Base-by-base conservation (phyloP, 2,329 filamentous ascomycete species). In the Phoma sp. region DNA sequence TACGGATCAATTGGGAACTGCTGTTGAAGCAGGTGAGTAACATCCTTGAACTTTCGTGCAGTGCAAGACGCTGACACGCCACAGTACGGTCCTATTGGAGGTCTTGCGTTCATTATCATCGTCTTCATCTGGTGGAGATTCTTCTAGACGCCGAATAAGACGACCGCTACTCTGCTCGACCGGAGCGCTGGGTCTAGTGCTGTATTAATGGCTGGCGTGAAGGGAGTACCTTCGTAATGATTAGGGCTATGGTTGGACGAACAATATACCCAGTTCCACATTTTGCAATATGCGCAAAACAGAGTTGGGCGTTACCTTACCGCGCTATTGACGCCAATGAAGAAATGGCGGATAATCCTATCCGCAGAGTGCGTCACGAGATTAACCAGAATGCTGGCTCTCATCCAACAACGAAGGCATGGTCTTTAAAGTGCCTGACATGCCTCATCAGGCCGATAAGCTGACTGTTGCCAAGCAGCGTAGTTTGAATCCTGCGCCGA, bases 1-100 rank as follows among this genome's bases (percentile, higher is more conserved):
- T 96, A 51, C 85, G 90, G 72, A 99, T 99, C 76, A 99, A 99
- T 76, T 99, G 95, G 96, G 93, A 99, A 76, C 79, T 98, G 74
- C 80, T 99, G 74, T 64, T 98, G 58, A 97, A 97, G 82, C 93
- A 97, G 79, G 83, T 85, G 62, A 70, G 80, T 71, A 5, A 10
- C 7, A 2, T 7, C 15, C 7, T 20, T 7, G 2, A n/a, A 0
- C 3, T 46, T 10, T 25, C 18, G 29, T 40, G 21, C 42, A 7
- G 18, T 9, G 7, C 56, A 36, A 57, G 45, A 38, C 38, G 49
- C 64, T 69, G 43, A 71, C 59, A 15, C 21, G 15, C 15, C 6
- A 32, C 48, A 87, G 85, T 99, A 98, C 73, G 95, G 92, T 1
- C 95, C 95, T 3, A 87, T 98, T 76, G 93, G 84, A 23, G 91